phyloP scores from a whole-genome alignment of 2,329 filamentous ascomycete species.

The Fusarium sp. region DNA sequence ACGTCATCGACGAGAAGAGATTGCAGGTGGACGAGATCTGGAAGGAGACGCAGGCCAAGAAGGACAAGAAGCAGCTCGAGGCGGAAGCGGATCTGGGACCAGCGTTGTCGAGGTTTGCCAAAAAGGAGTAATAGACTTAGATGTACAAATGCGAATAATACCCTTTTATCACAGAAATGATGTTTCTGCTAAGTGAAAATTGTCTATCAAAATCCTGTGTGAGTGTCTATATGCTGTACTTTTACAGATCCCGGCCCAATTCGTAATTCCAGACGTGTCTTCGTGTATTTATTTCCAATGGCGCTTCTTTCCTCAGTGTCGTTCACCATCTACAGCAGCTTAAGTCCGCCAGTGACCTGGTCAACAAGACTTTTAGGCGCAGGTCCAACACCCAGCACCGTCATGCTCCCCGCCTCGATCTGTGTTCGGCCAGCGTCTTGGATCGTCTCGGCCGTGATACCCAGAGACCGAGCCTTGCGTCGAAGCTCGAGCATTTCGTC shows the following conservation, averaged over 20 bases:
- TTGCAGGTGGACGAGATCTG: constrained; percentile 87
- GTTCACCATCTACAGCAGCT: constrained; percentile 73
- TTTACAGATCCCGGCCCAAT: constrained; percentile 29
- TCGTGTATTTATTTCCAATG: constrained; percentile 9
- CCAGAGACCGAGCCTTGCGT: constrained; percentile 83
- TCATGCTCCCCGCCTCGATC: constrained; percentile 92
- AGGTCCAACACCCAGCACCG: constrained; percentile 86
- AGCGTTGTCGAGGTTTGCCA: constrained; percentile 86
- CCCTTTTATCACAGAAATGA: constrained; percentile 32
- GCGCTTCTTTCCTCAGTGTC: background rate
- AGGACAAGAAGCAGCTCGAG: constrained; percentile 72
- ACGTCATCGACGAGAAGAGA: constrained; percentile 96
- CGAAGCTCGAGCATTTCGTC: constrained; percentile 82
- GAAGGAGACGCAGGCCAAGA: constrained; percentile 77
- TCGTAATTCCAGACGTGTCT: constrained; percentile 15
- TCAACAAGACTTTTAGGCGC: constrained; percentile 91
- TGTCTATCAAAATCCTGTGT: constrained; percentile 25
- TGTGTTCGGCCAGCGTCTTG: constrained; percentile 97
- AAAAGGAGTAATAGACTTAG: constrained; percentile 66
- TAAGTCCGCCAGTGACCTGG: constrained; percentile 85
- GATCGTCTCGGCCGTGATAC: constrained; percentile 89
- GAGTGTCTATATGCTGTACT: constrained; percentile 32
- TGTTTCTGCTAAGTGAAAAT: background rate
- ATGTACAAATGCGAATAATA: constrained; percentile 47
- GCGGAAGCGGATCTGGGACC: constrained; percentile 83